A percentile compares a stretch with the other conserved stretches of the same genome.
Conservation (phyloP, 768 basidiomycete species). For the Suillus plorans region DNA sequence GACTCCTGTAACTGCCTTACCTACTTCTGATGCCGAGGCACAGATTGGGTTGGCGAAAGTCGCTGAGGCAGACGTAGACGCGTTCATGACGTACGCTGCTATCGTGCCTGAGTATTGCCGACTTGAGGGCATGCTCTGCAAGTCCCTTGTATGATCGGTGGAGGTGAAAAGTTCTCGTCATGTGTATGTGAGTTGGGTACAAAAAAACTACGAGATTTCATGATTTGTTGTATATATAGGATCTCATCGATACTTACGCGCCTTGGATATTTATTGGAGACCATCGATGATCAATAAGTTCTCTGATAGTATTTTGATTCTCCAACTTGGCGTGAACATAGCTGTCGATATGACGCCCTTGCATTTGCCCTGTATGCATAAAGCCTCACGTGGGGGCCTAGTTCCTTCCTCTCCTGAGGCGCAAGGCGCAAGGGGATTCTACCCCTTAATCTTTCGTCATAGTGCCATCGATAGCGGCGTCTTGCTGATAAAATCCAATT, state of each 20-base stretch:
- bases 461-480: background rate
- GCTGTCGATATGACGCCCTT: background rate
- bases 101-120: slow-evolving; percentile 84
- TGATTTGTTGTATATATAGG: slow-evolving; percentile 14
- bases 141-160: slow-evolving; percentile 44
- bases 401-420: background rate
- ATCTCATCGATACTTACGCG: slow-evolving; percentile 8
- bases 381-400: background rate
- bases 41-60: slow-evolving; percentile 80
- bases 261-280: background rate
- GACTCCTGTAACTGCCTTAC: slow-evolving; percentile 69
- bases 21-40: slow-evolving; percentile 69
- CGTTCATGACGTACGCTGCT: slow-evolving; percentile 82
- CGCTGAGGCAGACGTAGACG: slow-evolving; percentile 80
- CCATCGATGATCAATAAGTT: background rate
- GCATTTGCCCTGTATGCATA: background rate
- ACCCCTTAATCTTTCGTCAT: background rate
- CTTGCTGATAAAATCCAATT: background rate
- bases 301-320: background rate
- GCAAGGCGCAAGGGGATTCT: background rate
- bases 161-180: background rate
- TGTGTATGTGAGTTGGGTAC: slow-evolving; percentile 8
- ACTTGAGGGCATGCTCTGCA: slow-evolving; percentile 76
- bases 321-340: background rate
- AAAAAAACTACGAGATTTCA: slow-evolving; percentile 8